Percentiles rank a stretch among this genome's conserved stretches.
Conservation (phyloP, 2,329 filamentous ascomycete species). For the Phialocephala subalpina region DNA sequence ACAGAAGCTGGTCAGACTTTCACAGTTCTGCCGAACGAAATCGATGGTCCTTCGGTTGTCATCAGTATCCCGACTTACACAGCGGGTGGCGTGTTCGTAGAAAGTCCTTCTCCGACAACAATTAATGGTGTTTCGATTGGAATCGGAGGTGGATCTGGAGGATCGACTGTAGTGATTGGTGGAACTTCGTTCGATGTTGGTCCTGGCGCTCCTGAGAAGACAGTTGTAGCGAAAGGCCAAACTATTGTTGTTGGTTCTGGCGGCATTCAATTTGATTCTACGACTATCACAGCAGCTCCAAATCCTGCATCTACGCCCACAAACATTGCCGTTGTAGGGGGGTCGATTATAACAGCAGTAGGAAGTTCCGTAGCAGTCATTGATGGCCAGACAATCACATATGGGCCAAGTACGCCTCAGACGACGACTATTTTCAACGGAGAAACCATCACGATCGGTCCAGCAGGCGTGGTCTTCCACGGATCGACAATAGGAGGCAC, state of each 20-base stretch:
- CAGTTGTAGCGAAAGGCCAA: conserved; percentile 32
- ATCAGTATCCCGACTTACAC: conserved; percentile 33
- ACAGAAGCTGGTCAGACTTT: conserved; percentile 37
- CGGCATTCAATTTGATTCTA: conserved; percentile 36
- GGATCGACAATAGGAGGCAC: conserved; percentile 34
- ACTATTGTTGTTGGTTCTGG: conserved; percentile 36
- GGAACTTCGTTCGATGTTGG: conserved; percentile 35
- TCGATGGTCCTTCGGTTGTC: conserved; percentile 34
- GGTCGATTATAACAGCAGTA: conserved; percentile 33
- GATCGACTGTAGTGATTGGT: conserved; percentile 29
- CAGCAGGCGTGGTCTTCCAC: conserved; percentile 32
- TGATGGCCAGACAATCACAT: conserved; percentile 32
- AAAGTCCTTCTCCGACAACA: conserved; percentile 25
- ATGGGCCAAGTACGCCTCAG: conserved; percentile 30
- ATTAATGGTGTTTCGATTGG: conserved; percentile 34
- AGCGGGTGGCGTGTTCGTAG: conserved; percentile 20
- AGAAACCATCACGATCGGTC: conserved; percentile 37
- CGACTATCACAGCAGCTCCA: conserved; percentile 30
- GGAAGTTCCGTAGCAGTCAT: conserved; percentile 33
- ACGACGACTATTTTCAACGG: conserved; percentile 36
- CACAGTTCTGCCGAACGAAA: conserved; percentile 38
- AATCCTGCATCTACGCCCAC: conserved; percentile 28
- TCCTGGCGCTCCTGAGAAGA: conserved; percentile 33
- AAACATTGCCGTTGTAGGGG: conserved; percentile 36
- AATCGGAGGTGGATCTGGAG: conserved; percentile 18